Evolutionary conservation across 768 basidiomycete genomes (phyloP).

Genomic region (Coprinellus aureogranulatus): DNA sequence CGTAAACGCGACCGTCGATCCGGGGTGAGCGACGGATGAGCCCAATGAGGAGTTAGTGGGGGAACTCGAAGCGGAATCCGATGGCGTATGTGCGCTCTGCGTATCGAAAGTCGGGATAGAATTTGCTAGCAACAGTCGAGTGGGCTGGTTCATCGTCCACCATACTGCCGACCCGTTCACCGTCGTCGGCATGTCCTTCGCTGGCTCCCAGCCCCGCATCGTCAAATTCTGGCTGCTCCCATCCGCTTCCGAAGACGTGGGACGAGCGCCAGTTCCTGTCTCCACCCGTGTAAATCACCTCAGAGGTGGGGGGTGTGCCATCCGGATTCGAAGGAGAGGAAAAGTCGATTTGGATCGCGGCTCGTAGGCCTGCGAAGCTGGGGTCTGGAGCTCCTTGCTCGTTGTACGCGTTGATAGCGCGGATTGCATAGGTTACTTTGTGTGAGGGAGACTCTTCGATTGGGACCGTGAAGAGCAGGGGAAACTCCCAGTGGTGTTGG

Average conservation of each 20-base stretch:
- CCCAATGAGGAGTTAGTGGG: too few species aligned
- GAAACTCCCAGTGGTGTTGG: not conserved
- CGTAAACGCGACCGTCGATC: not conserved
- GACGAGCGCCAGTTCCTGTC: not conserved
- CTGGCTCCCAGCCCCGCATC: not conserved
- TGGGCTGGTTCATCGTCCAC: not conserved
- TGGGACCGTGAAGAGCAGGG: not conserved
- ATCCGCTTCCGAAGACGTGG: not conserved
- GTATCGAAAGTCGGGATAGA: not conserved
- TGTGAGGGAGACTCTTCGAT: not conserved
- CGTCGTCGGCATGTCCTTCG: not conserved
- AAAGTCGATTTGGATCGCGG: not conserved
- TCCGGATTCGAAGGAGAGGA: not conserved
- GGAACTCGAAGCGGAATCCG: too few species aligned
- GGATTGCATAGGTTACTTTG: not conserved
- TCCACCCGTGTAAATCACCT: not conserved
- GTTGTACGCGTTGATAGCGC: not conserved
- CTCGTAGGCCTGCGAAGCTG: not conserved
- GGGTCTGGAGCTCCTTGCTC: not conserved
- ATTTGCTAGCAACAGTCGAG: not conserved
- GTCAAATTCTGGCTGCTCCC: not conserved
- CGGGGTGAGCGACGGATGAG: too few species aligned
- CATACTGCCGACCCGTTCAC: not conserved
- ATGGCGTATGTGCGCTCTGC: not conserved
- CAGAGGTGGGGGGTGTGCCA: not conserved